Conservation (phyloP, 257 asterid species). For the Paulownia fortunei region DNA sequence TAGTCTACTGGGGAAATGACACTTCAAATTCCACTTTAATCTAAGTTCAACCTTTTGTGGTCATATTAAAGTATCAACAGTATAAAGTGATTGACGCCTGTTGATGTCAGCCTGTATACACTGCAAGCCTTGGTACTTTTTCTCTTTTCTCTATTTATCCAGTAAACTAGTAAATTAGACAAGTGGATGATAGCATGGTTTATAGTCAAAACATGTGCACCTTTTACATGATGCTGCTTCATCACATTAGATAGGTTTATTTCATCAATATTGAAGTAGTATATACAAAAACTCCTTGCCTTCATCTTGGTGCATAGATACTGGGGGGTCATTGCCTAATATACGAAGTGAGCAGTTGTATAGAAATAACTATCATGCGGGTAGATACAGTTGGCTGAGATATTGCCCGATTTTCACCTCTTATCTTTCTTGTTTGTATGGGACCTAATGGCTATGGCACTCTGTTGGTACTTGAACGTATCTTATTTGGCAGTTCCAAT, state of each 20-base stretch:
- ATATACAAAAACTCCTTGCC: background rate
- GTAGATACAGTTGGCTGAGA: background rate
- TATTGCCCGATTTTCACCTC: background rate
- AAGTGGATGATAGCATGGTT: background rate
- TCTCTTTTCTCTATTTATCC: background rate
- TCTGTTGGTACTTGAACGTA: background rate
- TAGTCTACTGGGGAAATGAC: background rate
- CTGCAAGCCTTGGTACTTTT: background rate
- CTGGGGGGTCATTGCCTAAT: background rate
- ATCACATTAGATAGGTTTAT: background rate
- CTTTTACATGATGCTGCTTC: background rate
- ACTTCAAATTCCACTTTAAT: background rate
- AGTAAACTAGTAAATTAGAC: background rate
- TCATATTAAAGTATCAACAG: background rate
- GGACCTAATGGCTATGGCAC: background rate
- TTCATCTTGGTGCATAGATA: background rate
- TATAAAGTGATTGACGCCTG: background rate
- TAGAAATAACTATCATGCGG: background rate
- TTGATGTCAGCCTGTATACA: background rate
- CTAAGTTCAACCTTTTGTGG: background rate
- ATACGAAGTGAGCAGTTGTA: background rate
- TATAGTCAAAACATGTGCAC: background rate
- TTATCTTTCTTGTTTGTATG: background rate
- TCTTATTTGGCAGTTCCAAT: background rate
- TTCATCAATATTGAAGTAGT: background rate